These are phyloP conservation scores for Phytopythium chamaehyphon DNA, from an alignment of 352 stramenopile genomes.

Conservation along the genomic window DNA sequence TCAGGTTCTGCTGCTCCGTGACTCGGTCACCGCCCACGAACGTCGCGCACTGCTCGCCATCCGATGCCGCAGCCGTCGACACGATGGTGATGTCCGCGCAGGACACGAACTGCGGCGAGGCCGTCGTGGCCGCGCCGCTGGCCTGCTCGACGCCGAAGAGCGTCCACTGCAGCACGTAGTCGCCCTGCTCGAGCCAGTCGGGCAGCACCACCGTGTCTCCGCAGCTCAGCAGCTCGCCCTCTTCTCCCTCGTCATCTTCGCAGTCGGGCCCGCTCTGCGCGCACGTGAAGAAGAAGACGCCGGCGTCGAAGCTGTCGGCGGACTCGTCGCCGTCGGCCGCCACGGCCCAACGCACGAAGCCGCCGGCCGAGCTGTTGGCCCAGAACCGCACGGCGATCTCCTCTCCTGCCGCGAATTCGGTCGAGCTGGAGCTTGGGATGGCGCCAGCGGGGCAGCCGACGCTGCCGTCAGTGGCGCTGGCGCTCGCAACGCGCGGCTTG, in stretches of 20 bases:
- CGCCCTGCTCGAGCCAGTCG: conserved; percentile 34
- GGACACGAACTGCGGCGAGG: conserved; percentile 38
- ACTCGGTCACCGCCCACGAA: conserved; percentile 54
- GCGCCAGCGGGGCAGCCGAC: conserved; percentile 24
- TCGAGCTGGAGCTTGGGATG: conserved; percentile 23
- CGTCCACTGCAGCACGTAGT: conserved; percentile 59
- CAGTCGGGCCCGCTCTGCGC: conserved; percentile 36
- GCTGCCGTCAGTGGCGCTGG: conserved; percentile 25
- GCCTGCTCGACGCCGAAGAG: conserved; percentile 36
- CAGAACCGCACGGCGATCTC: conserved; percentile 44
- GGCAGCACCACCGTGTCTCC: conserved; percentile 43
- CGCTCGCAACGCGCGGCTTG: conserved; percentile 23
- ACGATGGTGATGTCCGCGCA: conserved; percentile 52
- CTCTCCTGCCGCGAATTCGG: conserved; percentile 29
- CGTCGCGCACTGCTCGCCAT: conserved; percentile 24
- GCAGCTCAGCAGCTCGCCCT: conserved; percentile 29
- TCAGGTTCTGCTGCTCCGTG: conserved; percentile 33
- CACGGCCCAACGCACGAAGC: conserved; percentile 51
- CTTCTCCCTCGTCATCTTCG: conserved; percentile 30
- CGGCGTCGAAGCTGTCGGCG: conserved; percentile 38
- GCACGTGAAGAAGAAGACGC: conserved; percentile 55
- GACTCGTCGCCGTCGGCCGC: conserved; percentile 25
- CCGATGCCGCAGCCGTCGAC: conserved; percentile 16
- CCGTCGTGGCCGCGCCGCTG: conserved; percentile 36
- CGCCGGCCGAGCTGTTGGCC: conserved; percentile 48